phyloP scores from a whole-genome alignment of 2,329 filamentous ascomycete species.

The Penicillium vulpinum region DNA sequence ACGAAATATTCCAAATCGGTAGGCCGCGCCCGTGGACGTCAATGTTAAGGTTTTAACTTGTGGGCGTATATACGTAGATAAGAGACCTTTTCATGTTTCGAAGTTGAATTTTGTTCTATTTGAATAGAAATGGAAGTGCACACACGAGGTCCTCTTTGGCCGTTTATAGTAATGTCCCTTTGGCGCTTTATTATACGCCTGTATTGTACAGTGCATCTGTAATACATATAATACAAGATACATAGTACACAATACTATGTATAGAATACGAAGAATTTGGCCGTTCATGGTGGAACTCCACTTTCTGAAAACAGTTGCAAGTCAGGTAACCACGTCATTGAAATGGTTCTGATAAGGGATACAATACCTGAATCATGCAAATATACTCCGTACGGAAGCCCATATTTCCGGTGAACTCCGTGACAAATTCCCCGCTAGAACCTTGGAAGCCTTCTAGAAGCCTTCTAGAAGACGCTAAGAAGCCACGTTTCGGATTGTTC shows the following conservation, averaged over 20 bases:
- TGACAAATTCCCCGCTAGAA: too few species aligned
- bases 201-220: neutral
- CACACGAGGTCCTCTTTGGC: neutral
- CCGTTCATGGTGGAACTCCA: neutral
- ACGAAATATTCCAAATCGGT: neutral
- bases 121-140: neutral
- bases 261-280: neutral
- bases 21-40: too few species aligned
- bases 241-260: too few species aligned
- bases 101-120: neutral
- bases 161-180: neutral
- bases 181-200: neutral
- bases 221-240: too few species aligned
- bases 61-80: neutral
- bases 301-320: conserved; percentile 9
- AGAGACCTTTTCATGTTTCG: neutral
- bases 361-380: neutral
- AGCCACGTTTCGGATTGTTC: conserved; percentile 5
- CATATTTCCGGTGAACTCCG: conserved; percentile 12
- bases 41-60: neutral
- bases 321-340: conserved; percentile 12
- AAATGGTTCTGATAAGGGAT: neutral
- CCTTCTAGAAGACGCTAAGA: conserved; percentile 33
- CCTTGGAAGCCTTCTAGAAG: conserved; percentile 39
- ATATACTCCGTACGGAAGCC: too few species aligned